These are phyloP conservation scores for Eucalyptus erythrocorys DNA, from an alignment of 345 rosid genomes.

Conservation along the genomic window DNA sequence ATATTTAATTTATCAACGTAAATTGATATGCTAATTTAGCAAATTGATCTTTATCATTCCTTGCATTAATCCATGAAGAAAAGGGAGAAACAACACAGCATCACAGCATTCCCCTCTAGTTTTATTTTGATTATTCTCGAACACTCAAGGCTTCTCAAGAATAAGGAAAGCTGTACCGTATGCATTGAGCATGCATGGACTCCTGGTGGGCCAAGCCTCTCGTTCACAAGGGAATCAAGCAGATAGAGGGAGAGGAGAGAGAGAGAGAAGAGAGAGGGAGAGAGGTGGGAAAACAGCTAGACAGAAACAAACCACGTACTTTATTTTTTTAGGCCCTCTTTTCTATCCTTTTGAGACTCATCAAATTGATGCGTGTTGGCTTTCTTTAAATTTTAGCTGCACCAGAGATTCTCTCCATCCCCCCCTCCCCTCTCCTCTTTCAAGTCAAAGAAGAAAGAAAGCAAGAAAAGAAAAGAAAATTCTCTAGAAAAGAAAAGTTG, in stretches of 20 bases:
- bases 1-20: neutral
- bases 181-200: neutral
- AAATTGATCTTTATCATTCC: neutral
- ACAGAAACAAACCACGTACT: constrained; percentile 1
- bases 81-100: neutral
- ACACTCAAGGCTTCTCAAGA: neutral
- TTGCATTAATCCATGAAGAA: neutral
- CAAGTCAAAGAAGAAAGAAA: constrained; percentile 5
- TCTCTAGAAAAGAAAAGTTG: neutral
- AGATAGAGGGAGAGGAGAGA: neutral
- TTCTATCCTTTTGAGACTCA: constrained; percentile 6
- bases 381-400: neutral
- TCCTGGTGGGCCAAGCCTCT: neutral
- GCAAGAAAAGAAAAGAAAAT: neutral
- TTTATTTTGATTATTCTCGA: neutral
- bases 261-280: neutral
- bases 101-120: neutral
- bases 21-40: neutral
- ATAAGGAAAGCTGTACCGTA: neutral
- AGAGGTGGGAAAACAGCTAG: neutral
- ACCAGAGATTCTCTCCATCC: constrained; percentile 6
- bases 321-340: neutral
- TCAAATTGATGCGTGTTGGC: neutral
- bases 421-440: neutral
- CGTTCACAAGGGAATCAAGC: neutral